Evolutionary conservation across 2,329 filamentous ascomycete species (phyloP), one percentile per base, ranked within the genome.

Genomic region (Hypoxylon sp.): DNA sequence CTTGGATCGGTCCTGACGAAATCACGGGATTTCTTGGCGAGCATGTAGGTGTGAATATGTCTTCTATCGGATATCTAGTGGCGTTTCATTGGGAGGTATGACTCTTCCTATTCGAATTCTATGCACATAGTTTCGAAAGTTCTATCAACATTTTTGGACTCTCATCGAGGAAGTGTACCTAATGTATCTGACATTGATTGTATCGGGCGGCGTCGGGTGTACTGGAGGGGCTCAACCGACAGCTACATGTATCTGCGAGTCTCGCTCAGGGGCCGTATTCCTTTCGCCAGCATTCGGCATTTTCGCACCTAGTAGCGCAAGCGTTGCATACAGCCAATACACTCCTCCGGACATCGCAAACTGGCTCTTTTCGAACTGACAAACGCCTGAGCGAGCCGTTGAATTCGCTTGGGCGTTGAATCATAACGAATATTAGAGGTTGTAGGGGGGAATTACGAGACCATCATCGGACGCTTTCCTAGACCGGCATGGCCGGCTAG

Each of bases 391-490:
- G n/a, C n/a, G 36, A 52, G 24, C 38, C 44, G 16, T 56, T 45
- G 24, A 18, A 44, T 49, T 61, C 22, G 28, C 9, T 12, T 53
- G 3, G 24, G 24, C 32, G 26, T 33, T 38, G 24, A 56, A 50
- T 50, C 42, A 44, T 64, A 33, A 50, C 55, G 46, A 45, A 42
- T 33, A 51, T 14, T 18, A 32, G 12, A 26, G 48, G n/a, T 6
- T 22, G 42, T 53, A 50, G 26, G 22, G 22, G 26, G 33, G 50
- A 55, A 52, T 42, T 46, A 48, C 26, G 32, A 61, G 50, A 55
- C 45, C 58, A 60, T 50, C 36, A 22, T 38, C 40, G 50, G 50
- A 36, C 46, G 36, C 58, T 52, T 55, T 65, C 57, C 45, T 18
- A 52, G 55, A 44, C 8, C 14, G 26, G 55, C 28, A 65, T 63